Percentiles rank a stretch among this genome's conserved stretches.
These are phyloP conservation scores for Mycosphaerella arachidis DNA, from an alignment of 2,329 filamentous ascomycete genomes.

Conservation along the genomic window DNA sequence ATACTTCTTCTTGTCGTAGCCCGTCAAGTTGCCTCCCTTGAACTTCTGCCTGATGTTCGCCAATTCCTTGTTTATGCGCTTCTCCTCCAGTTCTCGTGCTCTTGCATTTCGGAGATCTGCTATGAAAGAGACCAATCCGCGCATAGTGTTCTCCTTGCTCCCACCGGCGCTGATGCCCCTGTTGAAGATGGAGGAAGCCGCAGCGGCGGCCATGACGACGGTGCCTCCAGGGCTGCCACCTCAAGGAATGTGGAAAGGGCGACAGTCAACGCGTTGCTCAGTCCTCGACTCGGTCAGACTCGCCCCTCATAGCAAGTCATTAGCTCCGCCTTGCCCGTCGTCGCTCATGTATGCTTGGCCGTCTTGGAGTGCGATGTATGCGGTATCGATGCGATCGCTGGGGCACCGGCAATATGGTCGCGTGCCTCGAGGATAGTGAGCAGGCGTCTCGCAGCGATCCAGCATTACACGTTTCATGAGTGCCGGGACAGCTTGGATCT, in stretches of 20 bases:
- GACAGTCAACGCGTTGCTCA: neutral
- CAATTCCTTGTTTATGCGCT: conserved; percentile 98
- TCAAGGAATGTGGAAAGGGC: conserved; percentile 1
- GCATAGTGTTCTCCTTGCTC: conserved; percentile 35
- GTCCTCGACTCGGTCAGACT: neutral
- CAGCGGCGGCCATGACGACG: conserved; percentile 29
- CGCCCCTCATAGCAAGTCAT: neutral
- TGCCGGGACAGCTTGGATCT: too few species aligned
- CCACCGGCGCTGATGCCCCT: conserved; percentile 29
- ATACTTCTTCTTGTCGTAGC: conserved; percentile 99
- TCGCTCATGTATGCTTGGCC: too few species aligned
- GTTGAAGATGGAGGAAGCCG: conserved; percentile 35
- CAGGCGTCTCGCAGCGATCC: too few species aligned
- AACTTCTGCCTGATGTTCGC: conserved; percentile 99
- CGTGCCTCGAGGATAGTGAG: too few species aligned
- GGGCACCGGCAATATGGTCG: too few species aligned
- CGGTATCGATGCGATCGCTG: too few species aligned
- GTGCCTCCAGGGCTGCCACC: conserved; percentile 20
- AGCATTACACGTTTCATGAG: too few species aligned
- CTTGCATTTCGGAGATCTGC: conserved; percentile 92
- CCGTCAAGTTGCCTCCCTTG: conserved; percentile 78
- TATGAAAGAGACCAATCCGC: conserved; percentile 93
- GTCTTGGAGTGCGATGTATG: too few species aligned
- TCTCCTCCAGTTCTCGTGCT: conserved; percentile 93
- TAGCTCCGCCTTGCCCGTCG: too few species aligned